A percentile compares a stretch with the other conserved stretches of the same genome.
Conservation (phyloP, 805 yeast species). For the Zygoascus flipseniorum region DNA sequence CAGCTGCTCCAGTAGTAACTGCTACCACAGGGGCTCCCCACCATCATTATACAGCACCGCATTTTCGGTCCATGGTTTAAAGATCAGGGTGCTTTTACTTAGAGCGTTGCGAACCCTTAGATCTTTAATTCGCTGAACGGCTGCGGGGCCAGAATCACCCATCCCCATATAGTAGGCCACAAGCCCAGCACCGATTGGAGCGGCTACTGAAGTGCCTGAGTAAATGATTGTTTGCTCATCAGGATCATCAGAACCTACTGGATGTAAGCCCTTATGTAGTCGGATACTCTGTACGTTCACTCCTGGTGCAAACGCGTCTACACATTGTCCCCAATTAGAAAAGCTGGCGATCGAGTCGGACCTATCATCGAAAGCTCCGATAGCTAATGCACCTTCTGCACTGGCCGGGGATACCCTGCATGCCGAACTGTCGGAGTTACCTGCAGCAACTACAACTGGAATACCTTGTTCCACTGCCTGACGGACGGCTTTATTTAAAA, state of each 20-base stretch:
- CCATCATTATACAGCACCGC: conserved; percentile 19
- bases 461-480: conserved; percentile 18
- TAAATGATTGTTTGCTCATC: conserved; percentile 10
- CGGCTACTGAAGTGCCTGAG: conserved; percentile 89
- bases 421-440: conserved; percentile 71
- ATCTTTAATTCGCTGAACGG: conserved; percentile 17
- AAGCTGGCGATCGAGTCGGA: conserved; percentile 65
- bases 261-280: conserved; percentile 1
- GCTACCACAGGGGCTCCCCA: conserved; percentile 22
- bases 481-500: conserved; percentile 21
- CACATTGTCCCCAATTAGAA: conserved; percentile 92
- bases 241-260: neutral
- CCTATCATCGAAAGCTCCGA: conserved; percentile 80
- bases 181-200: conserved; percentile 89
- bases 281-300: conserved; percentile 60
- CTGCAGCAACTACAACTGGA: conserved; percentile 34
- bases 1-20: neutral
- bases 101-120: conserved; percentile 10
- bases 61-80: conserved; percentile 21
- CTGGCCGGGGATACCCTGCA: conserved; percentile 85
- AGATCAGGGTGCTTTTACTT: conserved; percentile 13
- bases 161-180: conserved; percentile 58
- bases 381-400: conserved; percentile 60
- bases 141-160: conserved; percentile 17
- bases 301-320: conserved; percentile 80